A percentile compares a stretch with the other conserved stretches of the same genome.
phyloP scores from a whole-genome alignment of 345 rosid genomes.

The Xanthoceras sorbifolium region DNA sequence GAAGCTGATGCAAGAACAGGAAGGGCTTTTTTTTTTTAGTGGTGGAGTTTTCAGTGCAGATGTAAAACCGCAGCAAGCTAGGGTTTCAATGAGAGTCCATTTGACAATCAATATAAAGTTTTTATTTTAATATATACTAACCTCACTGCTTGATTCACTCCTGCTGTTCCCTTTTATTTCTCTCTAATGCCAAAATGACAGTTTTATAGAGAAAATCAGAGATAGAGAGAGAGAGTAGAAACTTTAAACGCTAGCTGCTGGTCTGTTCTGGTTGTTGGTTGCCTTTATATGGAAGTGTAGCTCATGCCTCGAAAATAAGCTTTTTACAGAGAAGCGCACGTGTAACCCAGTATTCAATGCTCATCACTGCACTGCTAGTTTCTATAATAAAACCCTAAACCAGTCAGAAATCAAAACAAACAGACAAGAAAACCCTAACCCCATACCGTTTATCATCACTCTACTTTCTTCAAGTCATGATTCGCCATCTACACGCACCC shows the following conservation, averaged over 20 bases:
- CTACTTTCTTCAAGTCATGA: slow-evolving; percentile 40
- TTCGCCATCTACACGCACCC: slow-evolving; percentile 30
- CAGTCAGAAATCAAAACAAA: slow-evolving; percentile 15
- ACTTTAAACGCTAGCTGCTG: slow-evolving; percentile 22
- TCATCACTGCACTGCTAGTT: slow-evolving; percentile 33
- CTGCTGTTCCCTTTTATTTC: slow-evolving; percentile 1
- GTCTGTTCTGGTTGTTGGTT: slow-evolving; percentile 26
- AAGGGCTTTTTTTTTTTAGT: background rate
- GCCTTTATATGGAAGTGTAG: slow-evolving; percentile 30
- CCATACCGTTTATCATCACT: slow-evolving; percentile 38
- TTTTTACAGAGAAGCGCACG: slow-evolving; percentile 54
- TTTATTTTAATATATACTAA: slow-evolving; percentile 15
- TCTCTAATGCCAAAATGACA: slow-evolving; percentile 22
- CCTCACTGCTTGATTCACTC: slow-evolving; percentile 23
- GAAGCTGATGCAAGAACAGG: background rate
- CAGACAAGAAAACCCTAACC: slow-evolving; percentile 40
- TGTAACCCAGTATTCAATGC: slow-evolving; percentile 60
- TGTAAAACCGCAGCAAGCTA: background rate
- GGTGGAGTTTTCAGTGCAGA: slow-evolving; percentile 15
- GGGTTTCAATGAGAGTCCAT: slow-evolving; percentile 11
- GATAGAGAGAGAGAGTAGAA: background rate
- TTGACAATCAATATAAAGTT: slow-evolving; percentile 19
- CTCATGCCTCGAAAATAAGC: slow-evolving; percentile 71
- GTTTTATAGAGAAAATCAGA: slow-evolving; percentile 9
- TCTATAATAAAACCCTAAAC: slow-evolving; percentile 38